Base-by-base conservation (phyloP, 176 grass and related monocot genomes). In the Avena atlantica region DNA sequence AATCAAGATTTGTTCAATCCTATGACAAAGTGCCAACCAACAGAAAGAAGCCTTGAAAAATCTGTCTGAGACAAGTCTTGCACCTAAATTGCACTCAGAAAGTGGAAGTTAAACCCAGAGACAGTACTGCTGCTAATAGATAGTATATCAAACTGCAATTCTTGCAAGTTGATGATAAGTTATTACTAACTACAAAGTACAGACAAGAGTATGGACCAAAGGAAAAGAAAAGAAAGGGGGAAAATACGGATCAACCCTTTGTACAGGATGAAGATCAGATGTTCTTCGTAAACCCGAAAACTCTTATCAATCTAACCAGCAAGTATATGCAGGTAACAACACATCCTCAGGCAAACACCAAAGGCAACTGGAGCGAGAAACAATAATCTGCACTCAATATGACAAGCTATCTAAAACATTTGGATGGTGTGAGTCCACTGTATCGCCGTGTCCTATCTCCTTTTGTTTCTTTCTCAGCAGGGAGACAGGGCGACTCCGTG, bases 401-500 rank as follows among this genome's bases (percentile, higher is more conserved):
- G 62, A 82, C 40, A 85, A 78, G 78, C 68, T 91, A 82, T 81
- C 70, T 76, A 53, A 81, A 85, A 45, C 70, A 70, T 70, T 76
- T 75, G 58, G 37, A 61, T 42, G 68, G 23, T 84, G 29, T 61
- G 29, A 76, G 42, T 62, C 77, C 4, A 71, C 4, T 52, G 27
- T 61, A 85, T 63, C 52, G 44, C 60, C 27, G 4, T 9, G 62
- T 84, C 75, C 27, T 25, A 31, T 8, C 36, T 50, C 49, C 52
- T 67, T 61, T 71, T 16, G 12, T 75, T 60, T 80, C 49, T 53
- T 23, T 81, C 82, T 91, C 82, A 88, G 62, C 63, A 37, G 12
- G 70, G 82, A 45, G 86, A 88, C 79, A 85, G 77, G 82, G 86
- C 1, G 86, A 91, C 20, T 88, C 78, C 0, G 77, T 81, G 2